phyloP scores from a whole-genome alignment of 805 yeast species.

The Geotrichum ghanense region DNA sequence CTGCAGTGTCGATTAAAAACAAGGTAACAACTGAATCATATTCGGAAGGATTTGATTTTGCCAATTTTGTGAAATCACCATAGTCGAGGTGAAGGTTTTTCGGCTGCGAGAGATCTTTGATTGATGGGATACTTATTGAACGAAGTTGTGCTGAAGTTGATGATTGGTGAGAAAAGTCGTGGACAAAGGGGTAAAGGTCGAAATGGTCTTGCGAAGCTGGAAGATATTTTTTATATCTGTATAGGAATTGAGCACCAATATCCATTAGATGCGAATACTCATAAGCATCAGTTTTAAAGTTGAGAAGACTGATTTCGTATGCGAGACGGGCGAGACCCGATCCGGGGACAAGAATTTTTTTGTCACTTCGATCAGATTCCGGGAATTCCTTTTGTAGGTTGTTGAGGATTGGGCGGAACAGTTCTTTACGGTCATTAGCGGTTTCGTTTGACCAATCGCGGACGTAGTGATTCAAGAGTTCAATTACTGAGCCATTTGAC shows the following conservation, averaged over 20 bases:
- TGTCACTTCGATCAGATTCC: conserved; percentile 9
- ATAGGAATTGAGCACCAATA: conserved; percentile 30
- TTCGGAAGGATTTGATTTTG: conserved; percentile 20
- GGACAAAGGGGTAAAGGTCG: conserved; percentile 32
- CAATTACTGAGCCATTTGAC: conserved; percentile 14
- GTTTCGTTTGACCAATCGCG: conserved; percentile 66
- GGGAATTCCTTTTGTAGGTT: conserved; percentile 28
- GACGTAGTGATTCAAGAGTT: conserved; percentile 57
- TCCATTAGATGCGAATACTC: conserved; percentile 74
- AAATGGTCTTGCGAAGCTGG: conserved; percentile 1
- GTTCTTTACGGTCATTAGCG: conserved; percentile 38
- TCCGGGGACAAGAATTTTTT: conserved; percentile 65
- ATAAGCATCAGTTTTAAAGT: conserved; percentile 49
- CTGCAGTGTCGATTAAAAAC: conserved; percentile 89
- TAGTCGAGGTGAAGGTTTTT: conserved; percentile 18
- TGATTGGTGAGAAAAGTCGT: conserved; percentile 57
- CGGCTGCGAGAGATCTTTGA: conserved; percentile 7
- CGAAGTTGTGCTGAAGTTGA: conserved; percentile 40
- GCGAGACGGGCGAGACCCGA: conserved; percentile 78
- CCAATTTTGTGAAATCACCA: conserved; percentile 56
- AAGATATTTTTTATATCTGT: conserved; percentile 4
- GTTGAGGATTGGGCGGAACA: conserved; percentile 38
- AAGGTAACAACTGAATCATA: conserved; percentile 36
- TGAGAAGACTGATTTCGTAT: conserved; percentile 37
- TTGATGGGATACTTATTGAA: conserved; percentile 22